These are phyloP conservation scores for Moricandia arvensis DNA, from an alignment of 345 rosid genomes.

Conservation along the genomic window DNA sequence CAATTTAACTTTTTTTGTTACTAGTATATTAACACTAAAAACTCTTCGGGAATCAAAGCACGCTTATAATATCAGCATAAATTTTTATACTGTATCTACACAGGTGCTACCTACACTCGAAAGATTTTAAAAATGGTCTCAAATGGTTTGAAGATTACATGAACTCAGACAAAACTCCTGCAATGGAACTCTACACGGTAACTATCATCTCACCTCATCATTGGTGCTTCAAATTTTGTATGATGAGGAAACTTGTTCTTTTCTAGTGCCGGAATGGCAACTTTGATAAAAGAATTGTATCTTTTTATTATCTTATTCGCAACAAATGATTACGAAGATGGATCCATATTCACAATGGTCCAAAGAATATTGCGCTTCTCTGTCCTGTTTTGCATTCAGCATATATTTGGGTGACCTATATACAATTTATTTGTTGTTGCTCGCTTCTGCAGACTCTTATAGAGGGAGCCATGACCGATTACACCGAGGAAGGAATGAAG, in stretches of 20 bases:
- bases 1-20: neutral
- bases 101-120: conserved; percentile 79
- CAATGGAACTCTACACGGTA: conserved; percentile 66
- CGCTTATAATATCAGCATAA: neutral
- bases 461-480: conserved; percentile 87
- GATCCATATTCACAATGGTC: neutral
- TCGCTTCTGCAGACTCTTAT: conserved; percentile 55
- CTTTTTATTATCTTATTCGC: neutral
- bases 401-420: neutral
- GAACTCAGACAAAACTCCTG: conserved; percentile 49
- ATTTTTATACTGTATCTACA: conserved; percentile 11
- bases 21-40: neutral
- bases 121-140: conserved; percentile 71
- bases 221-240: neutral
- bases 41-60: neutral
- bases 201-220: conserved; percentile 30
- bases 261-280: neutral
- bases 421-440: conserved; percentile 5
- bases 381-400: neutral
- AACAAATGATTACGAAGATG: neutral
- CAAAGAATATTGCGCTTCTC: neutral
- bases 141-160: conserved; percentile 59
- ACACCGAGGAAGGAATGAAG: conserved; percentile 87
- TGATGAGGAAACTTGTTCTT: neutral
- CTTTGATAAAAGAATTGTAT: neutral